Percentiles rank a stretch among this genome's conserved stretches.
phyloP scores from a whole-genome alignment of 192 early-diverging fungal genomes.

The Chytriomyces hyalinus region DNA sequence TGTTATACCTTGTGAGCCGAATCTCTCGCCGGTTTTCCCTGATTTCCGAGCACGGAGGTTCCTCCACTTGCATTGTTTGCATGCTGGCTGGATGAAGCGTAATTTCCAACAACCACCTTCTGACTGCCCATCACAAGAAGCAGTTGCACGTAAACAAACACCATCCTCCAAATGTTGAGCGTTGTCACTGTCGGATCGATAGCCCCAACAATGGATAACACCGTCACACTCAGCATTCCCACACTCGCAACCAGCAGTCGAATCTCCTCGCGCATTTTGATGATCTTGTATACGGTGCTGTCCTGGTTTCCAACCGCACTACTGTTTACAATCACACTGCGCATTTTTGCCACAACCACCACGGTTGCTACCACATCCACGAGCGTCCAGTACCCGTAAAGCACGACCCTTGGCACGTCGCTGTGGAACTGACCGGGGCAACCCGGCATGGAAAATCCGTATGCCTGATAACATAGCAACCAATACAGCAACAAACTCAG shows the following conservation, averaged over 20 bases:
- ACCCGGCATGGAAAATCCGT: constrained; percentile 15
- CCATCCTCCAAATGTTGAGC: constrained; percentile 27
- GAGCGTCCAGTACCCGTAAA: constrained; percentile 20
- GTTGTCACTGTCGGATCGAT: neutral
- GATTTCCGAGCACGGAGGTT: too few species aligned
- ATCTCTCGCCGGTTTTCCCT: too few species aligned
- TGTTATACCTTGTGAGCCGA: too few species aligned
- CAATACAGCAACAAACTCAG: constrained; percentile 7
- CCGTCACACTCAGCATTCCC: constrained; percentile 1
- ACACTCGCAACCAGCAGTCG: constrained; percentile 9
- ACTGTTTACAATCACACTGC: neutral
- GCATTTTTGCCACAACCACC: constrained; percentile 13
- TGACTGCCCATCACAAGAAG: constrained; percentile 17
- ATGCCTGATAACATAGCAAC: constrained; percentile 5
- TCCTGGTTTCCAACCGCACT: neutral
- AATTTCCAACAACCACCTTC: constrained; percentile 10
- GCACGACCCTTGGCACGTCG: neutral
- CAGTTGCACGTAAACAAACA: constrained; percentile 27
- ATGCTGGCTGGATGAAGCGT: neutral
- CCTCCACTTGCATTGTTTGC: too few species aligned
- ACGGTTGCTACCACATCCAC: constrained; percentile 5
- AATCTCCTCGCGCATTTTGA: constrained; percentile 17
- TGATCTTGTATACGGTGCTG: neutral
- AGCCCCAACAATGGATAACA: neutral
- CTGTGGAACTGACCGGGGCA: constrained; percentile 10